Evolutionary conservation across 2,329 filamentous ascomycete genomes (phyloP).

Genomic region (Colletotrichum noveboracense): DNA sequence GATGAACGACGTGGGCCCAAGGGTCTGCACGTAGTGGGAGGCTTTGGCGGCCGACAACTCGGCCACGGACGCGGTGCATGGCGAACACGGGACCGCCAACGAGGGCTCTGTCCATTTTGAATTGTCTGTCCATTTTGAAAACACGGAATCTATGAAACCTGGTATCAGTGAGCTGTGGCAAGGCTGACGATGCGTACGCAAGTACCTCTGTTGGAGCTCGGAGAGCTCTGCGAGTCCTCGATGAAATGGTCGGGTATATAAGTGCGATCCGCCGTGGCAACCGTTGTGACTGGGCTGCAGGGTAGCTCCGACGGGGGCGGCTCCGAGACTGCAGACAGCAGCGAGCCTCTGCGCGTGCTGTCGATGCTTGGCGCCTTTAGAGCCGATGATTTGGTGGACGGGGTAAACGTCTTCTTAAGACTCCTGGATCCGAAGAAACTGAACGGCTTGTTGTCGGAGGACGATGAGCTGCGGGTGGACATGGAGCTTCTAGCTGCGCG

Average conservation of each 20-base stretch:
- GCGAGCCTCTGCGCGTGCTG: conserved; percentile 10
- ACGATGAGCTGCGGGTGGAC: conserved; percentile 50
- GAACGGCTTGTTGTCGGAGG: conserved; percentile 43
- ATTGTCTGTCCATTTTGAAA: conserved; percentile 48
- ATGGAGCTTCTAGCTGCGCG: conserved; percentile 37
- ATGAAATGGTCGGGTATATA: conserved; percentile 1
- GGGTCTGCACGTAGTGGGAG: conserved; percentile 40
- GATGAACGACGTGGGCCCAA: conserved; percentile 47
- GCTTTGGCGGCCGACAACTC: conserved; percentile 32
- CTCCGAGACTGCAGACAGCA: conserved; percentile 11
- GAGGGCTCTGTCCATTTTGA: conserved; percentile 9
- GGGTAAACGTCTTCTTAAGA: conserved; percentile 35
- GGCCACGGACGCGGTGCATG: conserved; percentile 34
- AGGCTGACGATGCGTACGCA: background rate
- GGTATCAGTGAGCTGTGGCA: conserved; percentile 24
- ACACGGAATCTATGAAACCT: conserved; percentile 42
- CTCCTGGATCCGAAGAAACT: conserved; percentile 49
- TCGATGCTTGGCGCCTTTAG: conserved; percentile 13
- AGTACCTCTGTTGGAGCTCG: conserved; percentile 39
- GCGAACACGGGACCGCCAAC: conserved; percentile 34
- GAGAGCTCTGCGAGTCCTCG: conserved; percentile 17
- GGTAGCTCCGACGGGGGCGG: conserved; percentile 1
- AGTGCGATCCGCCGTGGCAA: background rate
- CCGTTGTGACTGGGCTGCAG: background rate
- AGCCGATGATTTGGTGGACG: conserved; percentile 21